phyloP scores from a whole-genome alignment of 495 filamentous ascomycete genomes.

The Pyronema domesticum region DNA sequence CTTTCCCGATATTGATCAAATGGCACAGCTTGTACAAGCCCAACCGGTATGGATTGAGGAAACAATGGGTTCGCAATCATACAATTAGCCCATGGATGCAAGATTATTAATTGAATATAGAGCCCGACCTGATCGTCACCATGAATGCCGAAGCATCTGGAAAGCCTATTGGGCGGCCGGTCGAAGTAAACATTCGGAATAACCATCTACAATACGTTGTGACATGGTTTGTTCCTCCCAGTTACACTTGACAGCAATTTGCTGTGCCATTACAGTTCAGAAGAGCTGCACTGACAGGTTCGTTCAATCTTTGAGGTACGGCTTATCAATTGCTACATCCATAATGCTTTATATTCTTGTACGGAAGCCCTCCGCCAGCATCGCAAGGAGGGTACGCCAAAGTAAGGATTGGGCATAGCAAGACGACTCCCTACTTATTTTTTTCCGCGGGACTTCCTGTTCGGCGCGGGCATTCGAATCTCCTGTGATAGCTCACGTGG shows the following conservation, averaged over 20 bases:
- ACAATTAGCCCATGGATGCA: neutral
- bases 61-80: slow-evolving; percentile 53
- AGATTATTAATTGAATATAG: slow-evolving; percentile 29
- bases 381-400: slow-evolving; percentile 55
- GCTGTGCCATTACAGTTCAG: neutral
- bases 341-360: slow-evolving; percentile 93
- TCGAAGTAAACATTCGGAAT: slow-evolving; percentile 86
- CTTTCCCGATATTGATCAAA: slow-evolving; percentile 83
- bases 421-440: neutral
- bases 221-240: slow-evolving; percentile 55
- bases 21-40: slow-evolving; percentile 70
- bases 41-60: slow-evolving; percentile 90
- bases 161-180: slow-evolving; percentile 77
- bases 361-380: slow-evolving; percentile 59
- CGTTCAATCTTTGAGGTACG: slow-evolving; percentile 46
- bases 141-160: slow-evolving; percentile 58
- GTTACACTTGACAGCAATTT: slow-evolving; percentile 1
- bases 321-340: slow-evolving; percentile 65
- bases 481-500: slow-evolving; percentile 70
- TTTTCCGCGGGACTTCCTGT: neutral
- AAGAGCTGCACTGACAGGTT: slow-evolving; percentile 1
- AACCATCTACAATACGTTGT: slow-evolving; percentile 97
- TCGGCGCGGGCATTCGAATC: slow-evolving; percentile 42
- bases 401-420: slow-evolving; percentile 53
- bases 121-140: slow-evolving; percentile 53